Conservation (phyloP, 768 basidiomycete genomes). For the Psilocybe sp. region DNA sequence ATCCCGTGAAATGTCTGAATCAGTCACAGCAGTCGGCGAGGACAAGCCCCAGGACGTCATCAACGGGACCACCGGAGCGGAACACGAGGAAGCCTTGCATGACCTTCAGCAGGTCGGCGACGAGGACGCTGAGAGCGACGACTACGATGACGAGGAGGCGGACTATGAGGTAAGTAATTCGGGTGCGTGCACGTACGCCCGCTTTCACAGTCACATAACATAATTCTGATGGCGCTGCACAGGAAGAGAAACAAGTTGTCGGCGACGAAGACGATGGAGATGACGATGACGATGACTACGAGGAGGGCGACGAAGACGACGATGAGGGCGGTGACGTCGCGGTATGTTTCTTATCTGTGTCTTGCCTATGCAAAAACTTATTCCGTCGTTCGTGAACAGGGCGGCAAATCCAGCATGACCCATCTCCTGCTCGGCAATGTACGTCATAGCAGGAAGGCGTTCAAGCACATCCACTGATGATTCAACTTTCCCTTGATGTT, state of each 20-base stretch:
- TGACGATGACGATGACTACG: constrained; percentile 18
- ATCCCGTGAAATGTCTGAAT: no score
- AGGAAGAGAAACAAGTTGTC: constrained; percentile 20
- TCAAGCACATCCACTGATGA: background rate
- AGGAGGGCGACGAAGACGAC: constrained; percentile 12
- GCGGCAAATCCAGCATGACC: constrained; percentile 19
- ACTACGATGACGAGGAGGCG: constrained; percentile 21
- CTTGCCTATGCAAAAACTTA: background rate
- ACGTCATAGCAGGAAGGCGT: constrained; percentile 2
- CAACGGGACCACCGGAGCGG: constrained; percentile 9
- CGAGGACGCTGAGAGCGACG: constrained; percentile 26
- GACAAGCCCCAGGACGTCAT: constrained; percentile 2
- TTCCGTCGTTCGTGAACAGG: constrained; percentile 5
- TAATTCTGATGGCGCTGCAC: background rate
- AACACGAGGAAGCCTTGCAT: constrained; percentile 20
- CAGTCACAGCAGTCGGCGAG: background rate
- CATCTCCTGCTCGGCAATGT: constrained; percentile 28
- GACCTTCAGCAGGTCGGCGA: constrained; percentile 14
- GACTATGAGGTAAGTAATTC: constrained; percentile 20
- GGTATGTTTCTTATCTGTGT: constrained; percentile 5
- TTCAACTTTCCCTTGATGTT: background rate
- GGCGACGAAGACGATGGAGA: constrained; percentile 24
- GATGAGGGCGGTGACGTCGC: background rate
- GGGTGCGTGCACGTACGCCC: background rate
- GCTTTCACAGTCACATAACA: background rate